Conservation (phyloP, 2,329 filamentous ascomycete genomes). For the Clathrospora elynae region DNA sequence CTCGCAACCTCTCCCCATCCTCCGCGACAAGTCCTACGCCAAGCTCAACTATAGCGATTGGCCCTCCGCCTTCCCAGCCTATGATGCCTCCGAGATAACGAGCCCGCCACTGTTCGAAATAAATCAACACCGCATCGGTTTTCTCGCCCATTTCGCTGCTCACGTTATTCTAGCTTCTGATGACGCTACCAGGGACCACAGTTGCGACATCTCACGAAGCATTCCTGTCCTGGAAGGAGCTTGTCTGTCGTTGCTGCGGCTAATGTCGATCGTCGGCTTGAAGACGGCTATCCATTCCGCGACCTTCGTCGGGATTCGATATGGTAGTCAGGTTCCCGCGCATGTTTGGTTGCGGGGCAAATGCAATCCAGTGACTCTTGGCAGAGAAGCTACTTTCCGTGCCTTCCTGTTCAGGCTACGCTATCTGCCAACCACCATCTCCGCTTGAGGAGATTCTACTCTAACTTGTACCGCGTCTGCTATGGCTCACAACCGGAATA, state of each 20-base stretch:
- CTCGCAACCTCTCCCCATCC: conserved; percentile 1
- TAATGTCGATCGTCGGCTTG: conserved; percentile 12
- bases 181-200: neutral
- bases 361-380: conserved; percentile 20
- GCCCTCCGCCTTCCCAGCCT: conserved; percentile 3
- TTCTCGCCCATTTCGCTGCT: neutral
- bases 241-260: neutral
- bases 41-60: conserved; percentile 14
- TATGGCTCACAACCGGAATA: conserved; percentile 4
- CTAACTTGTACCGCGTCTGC: conserved; percentile 6
- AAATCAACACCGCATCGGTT: neutral
- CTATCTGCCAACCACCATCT: conserved; percentile 16
- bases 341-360: conserved; percentile 12
- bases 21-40: conserved; percentile 5
- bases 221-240: conserved; percentile 5
- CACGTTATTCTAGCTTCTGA: neutral
- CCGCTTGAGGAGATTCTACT: conserved; percentile 3
- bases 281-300: neutral
- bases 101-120: neutral
- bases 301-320: conserved; percentile 4
- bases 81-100: conserved; percentile 8
- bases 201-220: neutral
- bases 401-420: conserved; percentile 26
- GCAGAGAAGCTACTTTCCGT: conserved; percentile 25
- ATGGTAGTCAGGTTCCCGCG: neutral